Evolutionary conservation across 2,329 filamentous ascomycete genomes (phyloP).

Genomic region (Diaporthe sp.): DNA sequence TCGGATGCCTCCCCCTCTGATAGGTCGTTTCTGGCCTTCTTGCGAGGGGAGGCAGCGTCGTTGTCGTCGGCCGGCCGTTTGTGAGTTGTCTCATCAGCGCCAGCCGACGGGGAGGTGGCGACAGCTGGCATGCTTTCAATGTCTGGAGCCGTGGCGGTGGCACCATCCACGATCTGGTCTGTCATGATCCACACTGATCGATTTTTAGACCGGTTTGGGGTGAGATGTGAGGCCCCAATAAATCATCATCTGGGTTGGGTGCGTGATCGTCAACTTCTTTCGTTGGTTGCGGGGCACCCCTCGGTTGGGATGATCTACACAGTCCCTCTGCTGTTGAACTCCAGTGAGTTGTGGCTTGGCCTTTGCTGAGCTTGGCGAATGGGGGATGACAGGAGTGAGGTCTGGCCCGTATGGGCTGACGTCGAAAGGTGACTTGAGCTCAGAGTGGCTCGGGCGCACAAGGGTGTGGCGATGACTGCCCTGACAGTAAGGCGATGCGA

Average conservation of each 20-base stretch:
- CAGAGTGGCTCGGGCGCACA: constrained; percentile 26
- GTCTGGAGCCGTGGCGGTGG: background rate
- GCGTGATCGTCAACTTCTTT: background rate
- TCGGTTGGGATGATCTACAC: background rate
- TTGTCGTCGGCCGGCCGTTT: constrained; percentile 16
- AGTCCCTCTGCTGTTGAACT: background rate
- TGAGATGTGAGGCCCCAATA: background rate
- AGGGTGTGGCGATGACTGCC: constrained; percentile 21
- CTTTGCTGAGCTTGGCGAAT: background rate
- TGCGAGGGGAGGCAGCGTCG: constrained; percentile 29
- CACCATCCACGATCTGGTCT: constrained; percentile 11
- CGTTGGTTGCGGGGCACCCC: background rate
- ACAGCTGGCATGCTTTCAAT: constrained; percentile 1
- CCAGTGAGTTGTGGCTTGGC: background rate
- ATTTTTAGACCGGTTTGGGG: constrained; percentile 19
- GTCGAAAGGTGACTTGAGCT: constrained; percentile 34
- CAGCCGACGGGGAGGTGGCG: background rate
- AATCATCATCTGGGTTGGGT: background rate
- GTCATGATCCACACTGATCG: constrained; percentile 11
- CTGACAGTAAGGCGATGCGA: constrained; percentile 23
- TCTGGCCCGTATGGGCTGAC: constrained; percentile 38
- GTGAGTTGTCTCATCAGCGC: constrained; percentile 7
- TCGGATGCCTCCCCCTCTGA: constrained; percentile 22
- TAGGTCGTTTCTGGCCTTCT: constrained; percentile 30
- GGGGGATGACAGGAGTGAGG: constrained; percentile 27